Evolutionary conservation across 257 asterid species (phyloP), one percentile per base, ranked within the genome.

Genomic region (Forsythia viridissima): DNA sequence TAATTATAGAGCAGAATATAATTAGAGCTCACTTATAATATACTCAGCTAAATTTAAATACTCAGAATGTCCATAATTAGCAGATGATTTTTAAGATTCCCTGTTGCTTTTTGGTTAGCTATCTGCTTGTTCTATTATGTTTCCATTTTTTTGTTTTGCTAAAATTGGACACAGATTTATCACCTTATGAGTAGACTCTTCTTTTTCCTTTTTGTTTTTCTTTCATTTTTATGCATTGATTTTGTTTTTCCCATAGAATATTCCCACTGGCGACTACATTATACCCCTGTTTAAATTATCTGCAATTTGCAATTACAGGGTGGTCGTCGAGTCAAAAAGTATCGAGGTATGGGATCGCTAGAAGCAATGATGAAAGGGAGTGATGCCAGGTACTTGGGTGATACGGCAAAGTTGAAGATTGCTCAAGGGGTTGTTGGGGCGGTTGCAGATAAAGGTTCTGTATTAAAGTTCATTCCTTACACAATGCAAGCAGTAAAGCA

Each of bases 341-440:
- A 92, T 80, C 78, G 97, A 79, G 97, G 95, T 51, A 94, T 94
- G 98, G 98, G 98, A 81, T 94, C 98, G 71, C 85, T 94, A 48
- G 99, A 94, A 89, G 98, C 98, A 73, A 93, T 93, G 98, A 88
- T 86, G 42, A 91, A 88, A 80, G 99, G 98, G 77, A 94, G 98
- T 76, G 98, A 94, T 82, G 92, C 97, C 68, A 88, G 97, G 40
- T 94, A 94, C 81, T 83, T 94, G 87, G 98, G 98, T 30, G 99
- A 94, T 88, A 88, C 87, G 5, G 88, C 94, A 40, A 93, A 93
- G 84, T 73, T 94, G 82, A 94, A 94, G 83, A 93, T 93, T 79
- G 97, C 99, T 70, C 99, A 94, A 71, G 99, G 97, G 36, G 99
- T 94, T 13, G 98, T 91, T 39, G 99, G 99, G 42, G 88, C 97